Percentiles rank a stretch among this genome's conserved stretches.
phyloP scores from a whole-genome alignment of 2,329 filamentous ascomycete genomes.

The Calonectria crousiana region DNA sequence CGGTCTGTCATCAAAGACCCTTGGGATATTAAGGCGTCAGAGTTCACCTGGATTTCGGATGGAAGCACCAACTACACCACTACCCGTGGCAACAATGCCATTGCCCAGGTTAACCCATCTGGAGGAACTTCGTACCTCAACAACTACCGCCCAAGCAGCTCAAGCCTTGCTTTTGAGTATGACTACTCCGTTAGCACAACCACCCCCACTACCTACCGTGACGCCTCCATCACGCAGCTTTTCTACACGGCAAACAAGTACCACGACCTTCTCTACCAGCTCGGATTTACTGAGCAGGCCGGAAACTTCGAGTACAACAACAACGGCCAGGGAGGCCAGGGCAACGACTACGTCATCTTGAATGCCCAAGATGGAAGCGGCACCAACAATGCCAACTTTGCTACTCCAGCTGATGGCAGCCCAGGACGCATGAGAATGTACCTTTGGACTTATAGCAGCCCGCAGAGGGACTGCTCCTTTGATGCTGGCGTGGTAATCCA shows the following conservation, averaged over 20 bases:
- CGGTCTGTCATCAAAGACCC: constrained; percentile 61
- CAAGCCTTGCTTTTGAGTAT: constrained; percentile 60
- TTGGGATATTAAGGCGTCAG: constrained; percentile 59
- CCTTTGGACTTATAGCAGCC: constrained; percentile 63
- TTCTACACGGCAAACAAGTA: constrained; percentile 72
- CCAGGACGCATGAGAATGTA: constrained; percentile 70
- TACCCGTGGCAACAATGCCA: constrained; percentile 70
- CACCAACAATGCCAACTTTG: constrained; percentile 70
- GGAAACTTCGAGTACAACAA: constrained; percentile 73
- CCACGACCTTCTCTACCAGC: constrained; percentile 68
- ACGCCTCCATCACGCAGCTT: constrained; percentile 69
- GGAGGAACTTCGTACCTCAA: constrained; percentile 51
- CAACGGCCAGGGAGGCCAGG: constrained; percentile 63
- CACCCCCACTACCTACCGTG: constrained; percentile 57
- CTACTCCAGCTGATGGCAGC: constrained; percentile 64
- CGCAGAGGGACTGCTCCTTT: constrained; percentile 66
- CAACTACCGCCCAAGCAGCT: constrained; percentile 61
- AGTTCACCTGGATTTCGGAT: constrained; percentile 66
- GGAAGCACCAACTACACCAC: constrained; percentile 62
- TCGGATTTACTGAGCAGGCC: constrained; percentile 69
- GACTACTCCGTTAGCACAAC: constrained; percentile 51
- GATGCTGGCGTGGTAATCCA: constrained; percentile 72
- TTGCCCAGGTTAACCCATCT: constrained; percentile 61
- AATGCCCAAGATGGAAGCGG: constrained; percentile 68
- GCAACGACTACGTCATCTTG: constrained; percentile 65